phyloP scores from a whole-genome alignment of 1,139 yeast genomes.

The Suhomyces ambrosiae region DNA sequence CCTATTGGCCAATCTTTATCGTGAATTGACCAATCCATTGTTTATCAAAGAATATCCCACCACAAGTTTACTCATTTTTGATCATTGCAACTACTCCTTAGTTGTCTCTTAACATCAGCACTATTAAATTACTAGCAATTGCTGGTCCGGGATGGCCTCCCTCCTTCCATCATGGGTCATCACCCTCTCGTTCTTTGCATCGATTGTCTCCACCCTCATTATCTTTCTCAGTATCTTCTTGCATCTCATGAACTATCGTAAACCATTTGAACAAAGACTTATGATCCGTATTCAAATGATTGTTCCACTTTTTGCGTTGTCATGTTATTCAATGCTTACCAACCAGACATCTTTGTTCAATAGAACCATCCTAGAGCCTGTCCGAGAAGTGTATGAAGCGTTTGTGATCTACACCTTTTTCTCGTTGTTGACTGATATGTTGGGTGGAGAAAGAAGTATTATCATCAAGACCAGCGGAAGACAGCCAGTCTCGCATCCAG shows the following conservation, averaged over 20 bases:
- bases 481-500: slow-evolving; percentile 72
- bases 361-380: slow-evolving; percentile 64
- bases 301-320: slow-evolving; percentile 57
- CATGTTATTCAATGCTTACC: slow-evolving; percentile 56
- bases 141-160: slow-evolving; percentile 1
- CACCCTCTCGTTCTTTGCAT: slow-evolving; percentile 35
- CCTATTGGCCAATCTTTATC: no score
- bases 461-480: slow-evolving; percentile 75
- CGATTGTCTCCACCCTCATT: slow-evolving; percentile 36
- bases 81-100: no score
- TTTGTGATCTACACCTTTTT: slow-evolving; percentile 94
- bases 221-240: slow-evolving; percentile 33
- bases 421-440: slow-evolving; percentile 73
- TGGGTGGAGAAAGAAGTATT: slow-evolving; percentile 91
- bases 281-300: slow-evolving; percentile 78
- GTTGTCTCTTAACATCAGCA: not conserved
- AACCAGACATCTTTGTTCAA: slow-evolving; percentile 39
- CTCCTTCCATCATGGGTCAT: slow-evolving; percentile 39
- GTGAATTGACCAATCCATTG: no score
- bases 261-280: slow-evolving; percentile 85
- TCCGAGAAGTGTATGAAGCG: slow-evolving; percentile 91
- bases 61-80: no score
- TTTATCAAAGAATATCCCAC: no score
- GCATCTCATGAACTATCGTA: slow-evolving; percentile 67
- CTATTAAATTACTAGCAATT: not conserved